Conservation (phyloP, 2,329 filamentous ascomycete species). For the Lasiodiplodia citricola region DNA sequence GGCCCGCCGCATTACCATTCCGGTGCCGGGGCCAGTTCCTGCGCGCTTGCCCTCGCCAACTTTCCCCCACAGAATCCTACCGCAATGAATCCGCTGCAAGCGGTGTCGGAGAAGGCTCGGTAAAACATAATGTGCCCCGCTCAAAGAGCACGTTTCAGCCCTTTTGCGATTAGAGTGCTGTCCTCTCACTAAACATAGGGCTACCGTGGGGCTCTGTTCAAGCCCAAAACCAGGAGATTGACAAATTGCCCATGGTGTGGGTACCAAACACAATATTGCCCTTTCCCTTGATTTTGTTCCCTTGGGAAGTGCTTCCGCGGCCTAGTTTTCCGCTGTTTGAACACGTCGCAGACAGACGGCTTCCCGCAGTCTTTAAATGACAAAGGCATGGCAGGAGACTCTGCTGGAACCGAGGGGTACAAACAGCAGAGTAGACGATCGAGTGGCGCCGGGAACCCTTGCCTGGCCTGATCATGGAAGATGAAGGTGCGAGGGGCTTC, state of each 20-base stretch:
- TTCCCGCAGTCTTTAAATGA: not conserved
- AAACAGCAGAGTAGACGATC: no score
- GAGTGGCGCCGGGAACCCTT: no score
- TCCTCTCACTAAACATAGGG: not conserved
- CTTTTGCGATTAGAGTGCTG: not conserved
- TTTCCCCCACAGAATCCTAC: not conserved
- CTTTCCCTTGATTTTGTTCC: not conserved
- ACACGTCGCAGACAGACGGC: not conserved
- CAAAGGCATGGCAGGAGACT: not conserved
- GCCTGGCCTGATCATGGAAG: not conserved
- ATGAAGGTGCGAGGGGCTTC: not conserved
- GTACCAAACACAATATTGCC: no score
- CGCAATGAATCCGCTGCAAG: constrained; percentile 15
- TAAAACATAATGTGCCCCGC: not conserved
- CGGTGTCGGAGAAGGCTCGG: constrained; percentile 3
- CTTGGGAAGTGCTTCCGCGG: not conserved
- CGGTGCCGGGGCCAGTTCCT: constrained; percentile 4
- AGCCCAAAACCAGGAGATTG: not conserved
- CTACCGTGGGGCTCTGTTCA: not conserved
- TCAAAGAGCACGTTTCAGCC: not conserved
- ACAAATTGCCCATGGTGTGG: not conserved
- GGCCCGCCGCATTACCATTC: constrained; percentile 5
- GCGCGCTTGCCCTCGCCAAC: not conserved
- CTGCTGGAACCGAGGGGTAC: no score
- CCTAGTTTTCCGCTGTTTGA: not conserved